These are phyloP conservation scores for Neurospora sp. DNA, from an alignment of 495 filamentous ascomycete genomes.

Conservation along the genomic window DNA sequence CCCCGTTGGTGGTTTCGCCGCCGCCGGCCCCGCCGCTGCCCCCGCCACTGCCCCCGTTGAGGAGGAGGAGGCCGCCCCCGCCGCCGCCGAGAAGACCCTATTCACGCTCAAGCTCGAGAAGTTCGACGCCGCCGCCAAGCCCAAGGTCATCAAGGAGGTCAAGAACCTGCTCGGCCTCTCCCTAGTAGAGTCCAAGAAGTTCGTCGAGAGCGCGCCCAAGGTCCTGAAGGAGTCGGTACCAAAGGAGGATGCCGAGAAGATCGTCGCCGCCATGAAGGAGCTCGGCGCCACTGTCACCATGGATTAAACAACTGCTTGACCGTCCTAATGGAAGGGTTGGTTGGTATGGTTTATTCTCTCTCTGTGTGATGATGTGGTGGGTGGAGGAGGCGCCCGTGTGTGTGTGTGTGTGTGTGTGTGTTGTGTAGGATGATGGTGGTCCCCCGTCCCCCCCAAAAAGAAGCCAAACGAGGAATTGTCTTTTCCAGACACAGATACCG, in stretches of 20 bases:
- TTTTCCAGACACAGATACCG: background rate
- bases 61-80: slow-evolving; percentile 79
- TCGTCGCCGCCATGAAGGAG: slow-evolving; percentile 84
- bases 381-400: background rate
- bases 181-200: slow-evolving; percentile 99
- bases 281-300: slow-evolving; percentile 79
- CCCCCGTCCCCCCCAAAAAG: background rate
- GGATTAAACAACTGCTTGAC: slow-evolving; percentile 51
- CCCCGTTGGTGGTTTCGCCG: slow-evolving; percentile 75
- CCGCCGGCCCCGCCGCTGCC: slow-evolving; percentile 37
- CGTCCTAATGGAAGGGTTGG: background rate
- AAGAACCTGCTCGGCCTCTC: slow-evolving; percentile 91
- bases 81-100: slow-evolving; percentile 85
- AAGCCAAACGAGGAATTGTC: background rate
- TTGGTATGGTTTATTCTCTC: background rate
- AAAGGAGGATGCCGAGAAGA: slow-evolving; percentile 99
- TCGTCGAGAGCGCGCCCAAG: slow-evolving; percentile 96
- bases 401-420: background rate
- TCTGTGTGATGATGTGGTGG: background rate
- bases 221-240: slow-evolving; percentile 95
- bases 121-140: slow-evolving; percentile 81
- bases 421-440: background rate
- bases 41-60: slow-evolving; percentile 50
- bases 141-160: slow-evolving; percentile 99
- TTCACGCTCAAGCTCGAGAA: slow-evolving; percentile 90